Evolutionary conservation across 345 rosid species (phyloP).

Genomic region (Salix dunnii): DNA sequence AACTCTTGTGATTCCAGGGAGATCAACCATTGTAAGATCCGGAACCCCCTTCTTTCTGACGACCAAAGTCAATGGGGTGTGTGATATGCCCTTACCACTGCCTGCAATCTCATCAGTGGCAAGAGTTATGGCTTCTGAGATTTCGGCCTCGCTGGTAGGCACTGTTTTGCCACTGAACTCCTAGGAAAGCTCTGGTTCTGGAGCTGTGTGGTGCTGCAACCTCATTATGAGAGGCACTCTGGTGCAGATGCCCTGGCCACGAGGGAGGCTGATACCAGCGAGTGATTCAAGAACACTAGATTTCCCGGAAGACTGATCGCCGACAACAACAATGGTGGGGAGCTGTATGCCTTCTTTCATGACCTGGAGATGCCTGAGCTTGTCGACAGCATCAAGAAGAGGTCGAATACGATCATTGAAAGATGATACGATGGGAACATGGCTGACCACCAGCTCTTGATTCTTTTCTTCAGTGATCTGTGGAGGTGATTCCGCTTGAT

Average conservation of each 20-base stretch:
- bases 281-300: conserved; percentile 46
- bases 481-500: too few relatives aligned
- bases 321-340: conserved; percentile 35
- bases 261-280: conserved; percentile 43
- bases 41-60: conserved; percentile 44
- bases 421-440: too few relatives aligned
- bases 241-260: conserved; percentile 45
- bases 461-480: too few relatives aligned
- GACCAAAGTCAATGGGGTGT: conserved; percentile 35
- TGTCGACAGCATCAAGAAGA: conserved; percentile 45
- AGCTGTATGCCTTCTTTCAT: conserved; percentile 39
- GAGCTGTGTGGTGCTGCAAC: conserved; percentile 25
- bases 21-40: conserved; percentile 53
- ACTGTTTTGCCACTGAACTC: conserved; percentile 30
- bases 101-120: conserved; percentile 50
- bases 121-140: conserved; percentile 24
- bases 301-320: conserved; percentile 34
- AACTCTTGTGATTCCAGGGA: conserved; percentile 52
- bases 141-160: conserved; percentile 23
- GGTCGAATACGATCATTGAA: conserved; percentile 46
- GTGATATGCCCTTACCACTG: conserved; percentile 42
- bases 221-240: conserved; percentile 53
- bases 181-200: conserved; percentile 26
- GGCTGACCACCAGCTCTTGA: too few relatives aligned
- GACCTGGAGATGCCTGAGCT: conserved; percentile 34